Conservation (phyloP, 805 yeast species). For the Dipodascus geniculatus region DNA sequence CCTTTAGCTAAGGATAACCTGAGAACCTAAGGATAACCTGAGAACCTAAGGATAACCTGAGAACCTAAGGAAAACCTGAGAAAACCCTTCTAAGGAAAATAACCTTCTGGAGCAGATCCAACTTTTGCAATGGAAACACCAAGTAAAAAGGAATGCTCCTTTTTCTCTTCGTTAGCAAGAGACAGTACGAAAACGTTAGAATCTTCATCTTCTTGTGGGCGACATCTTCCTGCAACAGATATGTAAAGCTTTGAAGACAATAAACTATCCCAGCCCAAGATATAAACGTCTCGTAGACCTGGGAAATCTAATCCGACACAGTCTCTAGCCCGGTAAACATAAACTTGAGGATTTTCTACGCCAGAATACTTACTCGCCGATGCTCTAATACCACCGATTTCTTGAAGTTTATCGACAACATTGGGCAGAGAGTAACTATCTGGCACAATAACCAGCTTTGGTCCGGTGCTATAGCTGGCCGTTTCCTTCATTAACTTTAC, state of each 20-base stretch:
- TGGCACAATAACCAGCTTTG: conserved; percentile 2
- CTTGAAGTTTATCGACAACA: neutral
- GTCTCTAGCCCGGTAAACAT: neutral
- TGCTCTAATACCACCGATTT: conserved; percentile 3
- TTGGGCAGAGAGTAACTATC: conserved; percentile 2
- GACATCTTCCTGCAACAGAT: conserved; percentile 1
- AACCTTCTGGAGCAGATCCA: neutral
- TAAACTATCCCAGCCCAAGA: conserved; percentile 1
- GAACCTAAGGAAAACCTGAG: no score
- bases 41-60: no score
- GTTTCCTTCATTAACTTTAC: neutral
- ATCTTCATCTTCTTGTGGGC: conserved; percentile 11
- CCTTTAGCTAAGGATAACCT: no score
- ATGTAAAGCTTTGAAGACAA: neutral
- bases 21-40: no score
- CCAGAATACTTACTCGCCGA: neutral
- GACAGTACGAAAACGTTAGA: neutral
- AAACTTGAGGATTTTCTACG: neutral
- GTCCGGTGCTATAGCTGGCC: neutral
- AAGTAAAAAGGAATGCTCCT: neutral
- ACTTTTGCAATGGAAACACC: neutral
- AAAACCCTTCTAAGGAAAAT: neutral
- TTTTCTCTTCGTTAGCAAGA: neutral
- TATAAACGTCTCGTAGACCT: neutral
- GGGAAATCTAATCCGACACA: neutral